Base-by-base conservation (phyloP, 257 asterid species). In the Solanum megistacrolobum region DNA sequence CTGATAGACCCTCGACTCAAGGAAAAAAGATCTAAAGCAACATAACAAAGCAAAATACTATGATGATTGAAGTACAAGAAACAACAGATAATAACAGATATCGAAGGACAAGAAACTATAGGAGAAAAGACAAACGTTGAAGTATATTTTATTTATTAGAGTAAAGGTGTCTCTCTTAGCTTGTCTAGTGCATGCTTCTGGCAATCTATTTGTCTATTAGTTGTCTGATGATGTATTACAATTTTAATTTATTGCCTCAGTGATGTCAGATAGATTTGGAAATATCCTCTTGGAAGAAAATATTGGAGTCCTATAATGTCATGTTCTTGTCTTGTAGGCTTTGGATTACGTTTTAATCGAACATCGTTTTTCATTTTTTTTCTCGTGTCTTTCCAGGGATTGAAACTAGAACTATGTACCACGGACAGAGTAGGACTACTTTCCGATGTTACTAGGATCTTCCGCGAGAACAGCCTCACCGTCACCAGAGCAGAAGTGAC, bases 401-500 rank as follows among this genome's bases (percentile, higher is more conserved):
- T 95, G 83, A 89, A 91, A 27, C 89, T 95, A 84, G 96, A 94
- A 69, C n/a, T 95, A 46, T 91, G 96, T 84, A 90, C 92, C 6
- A 90, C 93, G 10, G 98, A 95, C 85, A 88, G 95, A 84, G 92
- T 90, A 9, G 98, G 97, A 2, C 93, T 95, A 52, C 90, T 95
- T 2, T 92, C 96, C 9, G 93, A 94, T 31, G 95, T 92, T 4
- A 94, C 96, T 18, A 93, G 96, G 21, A 93, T 94, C 81, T 93
- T 94, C 34, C 89, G 98, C 23, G 98, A 94, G 89, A 93, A 93
- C 6, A 93, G 98, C 43, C 92, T 93, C 3, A 91, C 95, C 0
- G 96, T 94, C 21, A 90, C 89, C 16, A 87, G 92, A 41, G 98
- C 98, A 20, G 98, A 94, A 91, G 98, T 94, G 46, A 83, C 93